Evolutionary conservation across 1,139 yeast species (phyloP), one percentile per base, ranked within the genome.

Genomic region (Hansenula lynferdii): DNA sequence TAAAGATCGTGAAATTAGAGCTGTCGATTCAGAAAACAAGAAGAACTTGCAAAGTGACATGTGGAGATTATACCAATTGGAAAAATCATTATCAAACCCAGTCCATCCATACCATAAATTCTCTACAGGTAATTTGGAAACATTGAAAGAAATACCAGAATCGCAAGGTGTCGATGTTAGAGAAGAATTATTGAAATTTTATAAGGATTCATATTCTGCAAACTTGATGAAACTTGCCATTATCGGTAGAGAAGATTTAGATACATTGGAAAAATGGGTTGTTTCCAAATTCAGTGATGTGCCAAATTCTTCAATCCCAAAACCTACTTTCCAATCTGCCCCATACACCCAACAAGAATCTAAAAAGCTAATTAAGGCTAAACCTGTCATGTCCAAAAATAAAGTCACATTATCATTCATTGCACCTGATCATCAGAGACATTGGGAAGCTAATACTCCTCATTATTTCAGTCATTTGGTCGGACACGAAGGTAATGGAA

Each of bases 11-110:
- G 98, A 92, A 60, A 83, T 92, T 50, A 78, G 81, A 45, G 98
- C 97, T 4, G 97, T 92, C 14, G 97, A 92, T 60, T 85, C 95
- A 21, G 98, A 92, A 61, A 87, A 92, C 64, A 90, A 89, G 60
- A 92, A 92, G 65, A 92, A 92, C 57, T 68, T 92, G 40, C 97
- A 92, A 61, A 84, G 75, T 58, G 98, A 92, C 59, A 59, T 67
- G 41, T 89, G 97, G 97, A 75, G 98, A 51, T 64, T 87, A 37
- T 81, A 82, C 53, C 97, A 92, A 62, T 70, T 92, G 42, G 92
- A 85, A 41, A 84, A 86, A 59, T 71, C 80, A 41, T 67, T 83
- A 31, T 71, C 92, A 19, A 87, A 85, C 57, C 76, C 78, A 1
- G 54, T 62, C 0, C 97, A 84, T 59, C 92, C 94, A 0, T 81